Percentiles rank a stretch among this genome's conserved stretches.
Conservation (phyloP, 176 grass and related monocot species). For the Saccharum spontaneum region DNA sequence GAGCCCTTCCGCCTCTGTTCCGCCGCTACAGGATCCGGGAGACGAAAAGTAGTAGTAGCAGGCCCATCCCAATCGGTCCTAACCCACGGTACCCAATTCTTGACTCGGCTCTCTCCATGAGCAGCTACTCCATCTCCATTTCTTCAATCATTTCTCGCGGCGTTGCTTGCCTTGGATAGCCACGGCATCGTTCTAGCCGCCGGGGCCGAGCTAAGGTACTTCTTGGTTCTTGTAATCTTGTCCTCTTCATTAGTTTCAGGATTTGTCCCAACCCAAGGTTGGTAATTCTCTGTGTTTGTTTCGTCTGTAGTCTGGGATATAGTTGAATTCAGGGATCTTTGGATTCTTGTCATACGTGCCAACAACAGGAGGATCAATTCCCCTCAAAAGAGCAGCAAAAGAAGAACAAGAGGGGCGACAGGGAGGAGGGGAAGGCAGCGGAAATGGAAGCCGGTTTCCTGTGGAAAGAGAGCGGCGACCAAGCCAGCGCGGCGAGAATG, state of each 20-base stretch:
- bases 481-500: conserved; percentile 11
- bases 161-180: neutral
- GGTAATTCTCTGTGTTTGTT: neutral
- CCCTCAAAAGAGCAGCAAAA: neutral
- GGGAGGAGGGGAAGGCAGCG: neutral
- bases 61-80: neutral
- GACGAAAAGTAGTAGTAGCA: neutral
- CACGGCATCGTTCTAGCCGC: neutral
- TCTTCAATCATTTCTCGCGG: neutral
- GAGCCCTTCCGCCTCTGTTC: neutral
- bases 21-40: neutral
- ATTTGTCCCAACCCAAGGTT: neutral
- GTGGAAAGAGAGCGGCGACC: conserved; percentile 7
- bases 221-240: conserved; percentile 18
- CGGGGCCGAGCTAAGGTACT: neutral
- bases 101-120: conserved; percentile 17
- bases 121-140: neutral
- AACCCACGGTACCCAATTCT: conserved; percentile 18
- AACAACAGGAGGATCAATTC: neutral
- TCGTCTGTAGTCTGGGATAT: conserved; percentile 8
- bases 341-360: neutral
- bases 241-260: neutral
- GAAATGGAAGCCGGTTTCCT: conserved; percentile 28
- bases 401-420: neutral
- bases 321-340: conserved; percentile 15